These are phyloP conservation scores for Nephromyces sp. DNA, from an alignment of 169 alveolate species.

Conservation along the genomic window DNA sequence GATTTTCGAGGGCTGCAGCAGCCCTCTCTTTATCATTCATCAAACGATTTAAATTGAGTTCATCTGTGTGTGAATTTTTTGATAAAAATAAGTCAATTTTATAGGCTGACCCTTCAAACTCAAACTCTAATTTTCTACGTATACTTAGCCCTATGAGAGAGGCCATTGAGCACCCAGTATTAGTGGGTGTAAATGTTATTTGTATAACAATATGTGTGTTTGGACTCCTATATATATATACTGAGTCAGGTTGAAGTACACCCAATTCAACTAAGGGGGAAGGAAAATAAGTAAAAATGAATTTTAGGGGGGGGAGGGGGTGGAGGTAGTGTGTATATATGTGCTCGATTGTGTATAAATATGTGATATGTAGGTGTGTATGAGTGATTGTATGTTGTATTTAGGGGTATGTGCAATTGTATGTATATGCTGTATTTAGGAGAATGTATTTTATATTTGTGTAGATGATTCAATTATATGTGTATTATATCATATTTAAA, in stretches of 20 bases:
- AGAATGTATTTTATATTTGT: too few species aligned
- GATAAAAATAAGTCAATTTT: constrained; percentile 62
- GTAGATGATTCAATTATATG: too few species aligned
- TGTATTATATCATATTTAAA: too few species aligned
- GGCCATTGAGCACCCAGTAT: constrained; percentile 76
- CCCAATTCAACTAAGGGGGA: background rate
- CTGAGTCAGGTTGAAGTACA: background rate
- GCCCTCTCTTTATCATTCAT: constrained; percentile 80
- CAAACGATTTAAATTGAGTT: constrained; percentile 57
- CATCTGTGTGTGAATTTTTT: constrained; percentile 51
- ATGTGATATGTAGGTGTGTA: too few species aligned
- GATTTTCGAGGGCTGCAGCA: constrained; percentile 74
- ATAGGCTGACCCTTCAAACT: constrained; percentile 51
- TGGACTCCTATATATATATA: background rate
- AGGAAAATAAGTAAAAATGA: background rate
- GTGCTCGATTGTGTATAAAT: too few species aligned
- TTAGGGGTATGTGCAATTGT: too few species aligned
- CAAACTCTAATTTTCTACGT: constrained; percentile 56
- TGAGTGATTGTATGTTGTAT: too few species aligned
- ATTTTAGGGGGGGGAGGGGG: too few species aligned
- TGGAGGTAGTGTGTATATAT: too few species aligned
- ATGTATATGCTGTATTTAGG: too few species aligned
- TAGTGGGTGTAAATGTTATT: constrained; percentile 76
- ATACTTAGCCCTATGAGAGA: constrained; percentile 73
- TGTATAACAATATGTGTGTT: background rate